phyloP scores from a whole-genome alignment of 352 stramenopile species.

The Phytophthora tubulina region DNA sequence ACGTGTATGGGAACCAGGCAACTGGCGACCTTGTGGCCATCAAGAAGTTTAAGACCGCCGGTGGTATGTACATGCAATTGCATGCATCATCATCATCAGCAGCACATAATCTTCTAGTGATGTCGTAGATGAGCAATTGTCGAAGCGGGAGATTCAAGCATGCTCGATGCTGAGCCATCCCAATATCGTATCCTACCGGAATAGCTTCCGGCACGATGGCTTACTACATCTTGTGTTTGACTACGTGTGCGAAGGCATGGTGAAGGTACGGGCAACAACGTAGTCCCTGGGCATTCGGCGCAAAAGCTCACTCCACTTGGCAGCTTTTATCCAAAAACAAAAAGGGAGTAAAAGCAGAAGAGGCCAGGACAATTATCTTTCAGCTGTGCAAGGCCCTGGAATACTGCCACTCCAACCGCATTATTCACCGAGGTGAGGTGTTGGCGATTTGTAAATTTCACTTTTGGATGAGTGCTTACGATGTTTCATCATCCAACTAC shows the following conservation, averaged over 20 bases:
- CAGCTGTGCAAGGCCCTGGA: slow-evolving; percentile 82
- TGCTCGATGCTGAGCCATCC: slow-evolving; percentile 87
- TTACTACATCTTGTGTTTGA: slow-evolving; percentile 85
- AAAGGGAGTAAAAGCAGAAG: slow-evolving; percentile 62
- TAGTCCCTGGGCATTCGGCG: background rate
- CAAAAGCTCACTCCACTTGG: background rate
- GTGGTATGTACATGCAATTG: slow-evolving; percentile 37
- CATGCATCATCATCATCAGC: background rate
- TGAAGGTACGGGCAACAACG: slow-evolving; percentile 54
- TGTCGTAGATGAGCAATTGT: slow-evolving; percentile 72
- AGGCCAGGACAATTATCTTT: slow-evolving; percentile 63
- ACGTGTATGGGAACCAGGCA: slow-evolving; percentile 37
- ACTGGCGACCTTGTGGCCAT: slow-evolving; percentile 79
- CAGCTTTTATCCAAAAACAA: slow-evolving; percentile 70
- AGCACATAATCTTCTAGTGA: background rate
- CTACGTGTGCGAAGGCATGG: slow-evolving; percentile 72
- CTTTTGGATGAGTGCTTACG: background rate
- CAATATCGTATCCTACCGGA: slow-evolving; percentile 84
- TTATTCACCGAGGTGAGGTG: slow-evolving; percentile 81
- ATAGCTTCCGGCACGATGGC: slow-evolving; percentile 84
- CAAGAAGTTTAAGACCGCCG: slow-evolving; percentile 84
- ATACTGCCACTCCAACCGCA: slow-evolving; percentile 80
- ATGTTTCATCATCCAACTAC: background rate
- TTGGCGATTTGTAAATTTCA: background rate
- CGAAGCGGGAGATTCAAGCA: slow-evolving; percentile 82